Evolutionary conservation across 352 stramenopile species (phyloP).

Genomic region (Pelagophyceae sp.): DNA sequence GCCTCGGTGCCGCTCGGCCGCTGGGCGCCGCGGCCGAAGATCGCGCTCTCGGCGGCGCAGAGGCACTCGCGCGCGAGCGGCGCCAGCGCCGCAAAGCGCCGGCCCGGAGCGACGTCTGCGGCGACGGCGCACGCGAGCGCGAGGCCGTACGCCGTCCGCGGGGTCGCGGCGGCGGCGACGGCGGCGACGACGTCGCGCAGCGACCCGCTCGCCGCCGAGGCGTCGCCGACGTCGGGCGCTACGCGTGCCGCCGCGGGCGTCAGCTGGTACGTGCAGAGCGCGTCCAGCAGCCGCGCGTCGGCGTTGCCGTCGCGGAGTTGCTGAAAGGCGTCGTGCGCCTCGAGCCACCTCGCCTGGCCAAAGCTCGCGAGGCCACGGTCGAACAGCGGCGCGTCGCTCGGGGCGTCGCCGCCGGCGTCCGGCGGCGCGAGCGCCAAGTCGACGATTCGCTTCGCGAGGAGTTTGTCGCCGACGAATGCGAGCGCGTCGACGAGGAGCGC

Average conservation of each 20-base stretch:
- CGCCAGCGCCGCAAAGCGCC: neutral
- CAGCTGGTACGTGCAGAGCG: neutral
- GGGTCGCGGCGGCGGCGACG: neutral
- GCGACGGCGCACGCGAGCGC: neutral
- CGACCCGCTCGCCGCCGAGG: too few relatives aligned
- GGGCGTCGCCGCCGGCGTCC: too few relatives aligned
- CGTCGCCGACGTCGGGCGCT: neutral
- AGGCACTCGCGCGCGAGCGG: neutral
- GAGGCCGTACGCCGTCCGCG: neutral
- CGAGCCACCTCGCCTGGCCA: too few relatives aligned
- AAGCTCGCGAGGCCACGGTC: too few relatives aligned
- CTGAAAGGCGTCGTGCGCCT: too few relatives aligned
- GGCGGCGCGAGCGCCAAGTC: too few relatives aligned
- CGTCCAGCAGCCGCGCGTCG: too few relatives aligned
- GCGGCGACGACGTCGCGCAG: neutral
- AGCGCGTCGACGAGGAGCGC: too few relatives aligned
- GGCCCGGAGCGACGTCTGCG: neutral
- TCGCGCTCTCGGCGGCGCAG: neutral
- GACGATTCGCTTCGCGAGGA: too few relatives aligned
- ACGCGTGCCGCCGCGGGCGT: neutral
- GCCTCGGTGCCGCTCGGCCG: neutral
- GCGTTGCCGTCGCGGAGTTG: too few relatives aligned
- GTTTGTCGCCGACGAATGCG: too few relatives aligned
- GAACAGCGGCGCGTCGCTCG: too few relatives aligned
- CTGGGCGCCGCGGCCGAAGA: neutral